Conservation (phyloP, 345 rosid genomes). For the Abelmoschus esculentus region DNA sequence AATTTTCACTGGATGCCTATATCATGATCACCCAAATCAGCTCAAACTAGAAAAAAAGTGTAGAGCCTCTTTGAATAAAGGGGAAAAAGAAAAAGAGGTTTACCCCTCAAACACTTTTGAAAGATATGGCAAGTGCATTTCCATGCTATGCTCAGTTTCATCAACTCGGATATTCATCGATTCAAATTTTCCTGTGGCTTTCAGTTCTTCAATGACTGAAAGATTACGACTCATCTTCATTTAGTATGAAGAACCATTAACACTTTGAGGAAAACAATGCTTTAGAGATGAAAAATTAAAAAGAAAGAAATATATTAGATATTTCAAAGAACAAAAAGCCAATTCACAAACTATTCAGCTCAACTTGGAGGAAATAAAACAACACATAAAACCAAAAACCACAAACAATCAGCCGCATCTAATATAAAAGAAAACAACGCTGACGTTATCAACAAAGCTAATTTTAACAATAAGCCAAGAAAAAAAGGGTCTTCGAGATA, state of each 20-base stretch:
- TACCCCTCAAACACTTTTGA: slow-evolving; percentile 90
- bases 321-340: background rate
- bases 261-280: background rate
- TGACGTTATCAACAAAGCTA: background rate
- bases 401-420: background rate
- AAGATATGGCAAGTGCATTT: slow-evolving; percentile 95
- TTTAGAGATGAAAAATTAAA: background rate
- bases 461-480: background rate
- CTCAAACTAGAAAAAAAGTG: background rate
- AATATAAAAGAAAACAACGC: background rate
- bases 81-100: background rate
- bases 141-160: slow-evolving; percentile 98
- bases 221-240: background rate
- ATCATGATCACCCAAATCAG: slow-evolving; percentile 15
- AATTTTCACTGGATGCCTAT: slow-evolving; percentile 71
- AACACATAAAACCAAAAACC: background rate
- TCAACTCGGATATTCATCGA: slow-evolving; percentile 74
- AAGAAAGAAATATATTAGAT: background rate
- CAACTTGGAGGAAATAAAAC: background rate
- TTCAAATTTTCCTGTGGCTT: slow-evolving; percentile 81
- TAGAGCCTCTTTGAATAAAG: background rate
- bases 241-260: background rate
- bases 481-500: background rate
- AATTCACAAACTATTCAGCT: background rate
- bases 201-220: slow-evolving; percentile 75